A percentile compares a stretch with the other conserved stretches of the same genome.
Evolutionary conservation across 306 rosid genomes (phyloP).

Genomic region (Phaseolus lunatus): DNA sequence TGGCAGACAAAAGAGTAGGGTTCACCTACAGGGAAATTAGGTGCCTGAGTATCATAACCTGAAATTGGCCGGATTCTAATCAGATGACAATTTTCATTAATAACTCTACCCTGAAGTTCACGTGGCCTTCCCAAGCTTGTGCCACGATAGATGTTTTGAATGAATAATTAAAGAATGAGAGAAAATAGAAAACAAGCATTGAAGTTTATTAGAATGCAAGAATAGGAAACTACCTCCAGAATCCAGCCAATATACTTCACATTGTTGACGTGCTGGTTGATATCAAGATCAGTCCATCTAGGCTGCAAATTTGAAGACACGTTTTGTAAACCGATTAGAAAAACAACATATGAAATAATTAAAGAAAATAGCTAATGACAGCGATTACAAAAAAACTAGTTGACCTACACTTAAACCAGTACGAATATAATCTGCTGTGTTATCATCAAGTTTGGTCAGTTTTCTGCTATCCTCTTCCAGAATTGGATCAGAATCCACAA

Average conservation of each 20-base stretch:
- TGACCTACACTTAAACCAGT: conserved; percentile 78
- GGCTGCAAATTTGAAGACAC: conserved; percentile 64
- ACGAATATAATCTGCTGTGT: conserved; percentile 69
- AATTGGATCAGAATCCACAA: conserved; percentile 72
- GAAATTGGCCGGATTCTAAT: background rate
- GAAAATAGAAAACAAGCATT: conserved; percentile 11
- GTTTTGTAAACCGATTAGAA: conserved; percentile 31
- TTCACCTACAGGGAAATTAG: conserved; percentile 12
- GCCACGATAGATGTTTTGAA: background rate
- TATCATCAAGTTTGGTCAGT: conserved; percentile 79
- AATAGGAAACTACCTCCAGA: conserved; percentile 77
- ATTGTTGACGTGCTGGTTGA: conserved; percentile 98
- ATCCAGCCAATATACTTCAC: conserved; percentile 99
- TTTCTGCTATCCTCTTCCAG: conserved; percentile 93
- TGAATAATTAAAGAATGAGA: conserved; percentile 13
- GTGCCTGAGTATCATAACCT: conserved; percentile 3
- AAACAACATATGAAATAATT: conserved; percentile 9
- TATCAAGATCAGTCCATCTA: conserved; percentile 92
- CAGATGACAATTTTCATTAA: conserved; percentile 11
- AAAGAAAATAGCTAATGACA: conserved; percentile 17
- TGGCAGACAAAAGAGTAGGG: conserved; percentile 4
- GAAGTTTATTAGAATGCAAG: conserved; percentile 19
- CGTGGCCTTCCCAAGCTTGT: conserved; percentile 10
- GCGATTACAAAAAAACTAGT: conserved; percentile 21
- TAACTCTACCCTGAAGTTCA: conserved; percentile 15